A percentile compares a stretch with the other conserved stretches of the same genome.
phyloP scores from a whole-genome alignment of 2,329 filamentous ascomycete species.

The Pseudocercospora musae region DNA sequence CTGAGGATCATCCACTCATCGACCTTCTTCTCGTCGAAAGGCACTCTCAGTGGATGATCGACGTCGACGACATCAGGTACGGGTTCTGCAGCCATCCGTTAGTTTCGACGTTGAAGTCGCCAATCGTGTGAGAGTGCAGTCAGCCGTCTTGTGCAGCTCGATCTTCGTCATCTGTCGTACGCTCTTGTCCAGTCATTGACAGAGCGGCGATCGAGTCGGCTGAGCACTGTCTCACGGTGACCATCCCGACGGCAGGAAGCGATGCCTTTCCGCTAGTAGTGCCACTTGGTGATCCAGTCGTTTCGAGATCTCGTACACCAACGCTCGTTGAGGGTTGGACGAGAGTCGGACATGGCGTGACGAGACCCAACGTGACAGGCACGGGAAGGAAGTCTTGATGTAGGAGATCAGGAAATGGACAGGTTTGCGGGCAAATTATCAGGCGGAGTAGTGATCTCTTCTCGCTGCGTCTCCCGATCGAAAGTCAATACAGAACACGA shows the following conservation, averaged over 20 bases:
- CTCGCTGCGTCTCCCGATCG: neutral
- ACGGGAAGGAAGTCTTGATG: neutral
- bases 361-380: neutral
- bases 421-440: neutral
- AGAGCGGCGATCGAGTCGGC: neutral
- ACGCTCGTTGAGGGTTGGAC: neutral
- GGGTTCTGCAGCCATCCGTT: constrained; percentile 1
- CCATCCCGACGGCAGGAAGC: neutral
- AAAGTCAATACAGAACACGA: too few relatives aligned
- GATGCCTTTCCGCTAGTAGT: neutral
- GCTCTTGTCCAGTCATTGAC: neutral
- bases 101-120: neutral
- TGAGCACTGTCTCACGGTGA: neutral
- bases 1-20: neutral
- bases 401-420: neutral
- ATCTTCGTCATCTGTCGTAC: neutral
- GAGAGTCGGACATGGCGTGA: neutral
- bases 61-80: neutral
- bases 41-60: neutral
- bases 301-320: neutral
- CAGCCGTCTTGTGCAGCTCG: neutral
- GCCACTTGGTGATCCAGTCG: neutral
- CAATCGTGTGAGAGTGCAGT: neutral
- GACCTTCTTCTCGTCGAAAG: neutral
- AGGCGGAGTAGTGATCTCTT: neutral